Base-by-base conservation (phyloP, 352 stramenopile genomes). In the Globisporangium middletonii region DNA sequence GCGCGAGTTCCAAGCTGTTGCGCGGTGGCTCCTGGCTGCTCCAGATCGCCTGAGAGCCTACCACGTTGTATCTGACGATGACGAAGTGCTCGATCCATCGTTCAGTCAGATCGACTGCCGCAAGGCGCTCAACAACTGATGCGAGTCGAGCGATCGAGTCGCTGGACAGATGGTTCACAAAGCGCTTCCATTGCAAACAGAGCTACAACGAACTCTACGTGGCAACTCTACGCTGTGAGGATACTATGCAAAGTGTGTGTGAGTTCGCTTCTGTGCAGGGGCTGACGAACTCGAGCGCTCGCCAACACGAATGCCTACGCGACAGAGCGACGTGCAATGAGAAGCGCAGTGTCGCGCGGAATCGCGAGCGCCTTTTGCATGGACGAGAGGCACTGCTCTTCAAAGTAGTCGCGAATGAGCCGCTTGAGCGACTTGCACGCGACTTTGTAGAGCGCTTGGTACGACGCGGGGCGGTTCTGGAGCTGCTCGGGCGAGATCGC, bases 391-490 rank as follows among this genome's bases (percentile, higher is more conserved):
- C 83, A 89, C 57, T 92, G 83, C 65, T 92, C 83, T 53, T 92
- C 71, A 58, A 92, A 74, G 35, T 87, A 81, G 35, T 92, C 83
- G 41, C 80, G 80, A n/a, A 92, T 81, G 18, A 92, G 67, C 43
- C 62, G 65, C 65, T 86, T 77, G 35, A 92, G 71, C 56, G 83
- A 91, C 60, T 79, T 71, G 43, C 75, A 79, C 42, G 84, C 72
- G 59, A 82, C 79, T 60, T 87, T 83, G 71, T 94, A 94, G 47
- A 94, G 71, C 56, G 75, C 69, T 62, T 82, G 75, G 59, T 84
- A 89, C 43, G 75, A 88, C 53, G 79, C 75, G 18, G 79, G 82
- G 3, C 69, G 72, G 60, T 67, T 65, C 15, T 64, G 46, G 28
- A 94, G 71, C 62, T 94, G 81, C 37, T 77, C 68, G 44, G 81